Conservation (phyloP, 106 monocot genomes). For the Allium sativum region DNA sequence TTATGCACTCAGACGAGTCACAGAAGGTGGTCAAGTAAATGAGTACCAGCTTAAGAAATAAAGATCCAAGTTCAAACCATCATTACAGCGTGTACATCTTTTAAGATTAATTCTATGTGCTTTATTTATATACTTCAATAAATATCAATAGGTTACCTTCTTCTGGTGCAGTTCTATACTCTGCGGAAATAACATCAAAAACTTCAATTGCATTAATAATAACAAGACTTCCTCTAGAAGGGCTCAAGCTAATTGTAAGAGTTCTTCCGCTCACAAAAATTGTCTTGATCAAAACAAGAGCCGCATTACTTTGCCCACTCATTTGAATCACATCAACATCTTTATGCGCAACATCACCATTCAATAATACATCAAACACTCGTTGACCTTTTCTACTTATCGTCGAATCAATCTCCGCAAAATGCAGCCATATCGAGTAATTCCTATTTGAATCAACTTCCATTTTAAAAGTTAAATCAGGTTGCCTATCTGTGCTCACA, state of each 20-base stretch:
- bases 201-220: slow-evolving; percentile 90
- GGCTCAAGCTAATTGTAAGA: slow-evolving; percentile 51
- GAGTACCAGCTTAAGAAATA: too few relatives aligned
- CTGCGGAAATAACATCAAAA: slow-evolving; percentile 68
- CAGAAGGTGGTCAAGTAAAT: too few relatives aligned
- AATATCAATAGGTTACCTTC: slow-evolving; percentile 47
- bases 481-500: slow-evolving; percentile 54
- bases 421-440: slow-evolving; percentile 96
- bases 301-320: slow-evolving; percentile 47
- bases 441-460: slow-evolving; percentile 75
- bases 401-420: slow-evolving; percentile 79
- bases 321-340: slow-evolving; percentile 59
- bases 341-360: slow-evolving; percentile 60
- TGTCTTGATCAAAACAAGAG: slow-evolving; percentile 74
- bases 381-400: slow-evolving; percentile 47
- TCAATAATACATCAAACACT: slow-evolving; percentile 74
- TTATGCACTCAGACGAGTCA: too few relatives aligned
- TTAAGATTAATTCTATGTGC: too few relatives aligned
- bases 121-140: not conserved
- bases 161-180: slow-evolving; percentile 48
- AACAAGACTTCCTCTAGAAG: slow-evolving; percentile 51
- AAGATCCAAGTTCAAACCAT: too few relatives aligned
- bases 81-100: too few relatives aligned
- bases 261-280: slow-evolving; percentile 46
- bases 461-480: slow-evolving; percentile 54